Percentiles rank a stretch among this genome's conserved stretches.
Evolutionary conservation across 148 eudicot species (phyloP).

Genomic region (Chenopodium formosanum): DNA sequence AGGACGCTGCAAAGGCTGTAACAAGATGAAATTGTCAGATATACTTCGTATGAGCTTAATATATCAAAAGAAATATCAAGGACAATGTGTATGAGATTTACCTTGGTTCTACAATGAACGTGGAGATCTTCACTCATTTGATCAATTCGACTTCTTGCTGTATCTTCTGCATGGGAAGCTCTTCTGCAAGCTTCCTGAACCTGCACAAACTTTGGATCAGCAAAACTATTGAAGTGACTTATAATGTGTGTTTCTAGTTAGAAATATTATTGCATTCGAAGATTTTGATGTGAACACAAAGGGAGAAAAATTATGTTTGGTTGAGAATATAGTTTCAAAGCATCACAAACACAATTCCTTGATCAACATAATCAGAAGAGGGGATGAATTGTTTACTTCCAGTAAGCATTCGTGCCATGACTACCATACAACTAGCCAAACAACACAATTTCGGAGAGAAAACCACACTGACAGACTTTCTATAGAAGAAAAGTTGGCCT

Average conservation of each 20-base stretch:
- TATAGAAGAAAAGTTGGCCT: not conserved
- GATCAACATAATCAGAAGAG: not conserved
- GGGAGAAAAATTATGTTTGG: no score
- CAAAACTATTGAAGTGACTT: not conserved
- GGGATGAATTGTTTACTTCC: not conserved
- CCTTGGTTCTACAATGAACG: constrained; percentile 57
- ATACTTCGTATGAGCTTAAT: not conserved
- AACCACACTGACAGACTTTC: not conserved
- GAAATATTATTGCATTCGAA: not conserved
- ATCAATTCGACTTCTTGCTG: constrained; percentile 33
- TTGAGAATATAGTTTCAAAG: no score
- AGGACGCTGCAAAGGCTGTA: constrained; percentile 54
- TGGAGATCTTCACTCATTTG: constrained; percentile 57
- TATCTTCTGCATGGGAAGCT: constrained; percentile 42
- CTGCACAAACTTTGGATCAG: constrained; percentile 28
- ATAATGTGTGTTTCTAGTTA: not conserved
- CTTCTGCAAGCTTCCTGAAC: constrained; percentile 43
- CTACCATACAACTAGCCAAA: not conserved
- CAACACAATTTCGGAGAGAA: not conserved
- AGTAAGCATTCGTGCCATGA: not conserved
- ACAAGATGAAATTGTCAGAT: constrained; percentile 7
- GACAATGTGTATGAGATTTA: constrained; percentile 16
- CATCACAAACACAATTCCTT: not conserved
- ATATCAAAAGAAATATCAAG: not conserved
- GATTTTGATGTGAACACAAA: not conserved